Base-by-base conservation (phyloP, 345 rosid species). In the Jatropha curcas region DNA sequence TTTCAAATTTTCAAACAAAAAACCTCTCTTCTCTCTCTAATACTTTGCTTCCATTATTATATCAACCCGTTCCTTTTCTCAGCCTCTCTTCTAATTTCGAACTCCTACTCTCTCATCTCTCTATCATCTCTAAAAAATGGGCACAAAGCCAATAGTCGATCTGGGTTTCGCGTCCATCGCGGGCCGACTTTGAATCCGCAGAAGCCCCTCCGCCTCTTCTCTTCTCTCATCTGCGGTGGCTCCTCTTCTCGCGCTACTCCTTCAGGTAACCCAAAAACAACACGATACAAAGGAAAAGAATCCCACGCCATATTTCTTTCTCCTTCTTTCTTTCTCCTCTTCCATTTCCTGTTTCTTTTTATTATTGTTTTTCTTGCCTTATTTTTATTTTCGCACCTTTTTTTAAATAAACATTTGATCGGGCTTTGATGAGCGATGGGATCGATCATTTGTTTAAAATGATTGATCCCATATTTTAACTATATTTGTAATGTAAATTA, bases 91-190 rank as follows among this genome's bases (percentile, higher is more conserved):
- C 61, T 72, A 25, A 20, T 24, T 6, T 0, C 27, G 43, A 9
- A 13, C n/a, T 41, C 12, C 4, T 16, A 0, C 13, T 19, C 24
- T 39, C 62, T 39, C 30, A 57, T 33, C 51, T 35, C 12, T 41
- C 30, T 60, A 20, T 60, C 20, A n/a, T 53, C 28, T 65, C 46
- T 20, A 33, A 53, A 65, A 16, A 66, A 88, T 88, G 92, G 92
- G 92, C 72, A 76, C 88, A 39, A n/a, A n/a, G 71, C 82, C 76
- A 84, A 68, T 67, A 86, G 90, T 68, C 79, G 86, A 50, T 53
- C 73, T 63, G 81, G 79, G 75, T n/a, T n/a, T 69, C 84, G 64
- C 79, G 68, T 70, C 77, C 71, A 22, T 48, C 80, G n/a, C 65
- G 78, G 71, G 35, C 79, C 78, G 83, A 35, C 64, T 51, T n/a